Conservation (phyloP, 1,284 basidiomycete genomes). For the Fistulina hepatica region DNA sequence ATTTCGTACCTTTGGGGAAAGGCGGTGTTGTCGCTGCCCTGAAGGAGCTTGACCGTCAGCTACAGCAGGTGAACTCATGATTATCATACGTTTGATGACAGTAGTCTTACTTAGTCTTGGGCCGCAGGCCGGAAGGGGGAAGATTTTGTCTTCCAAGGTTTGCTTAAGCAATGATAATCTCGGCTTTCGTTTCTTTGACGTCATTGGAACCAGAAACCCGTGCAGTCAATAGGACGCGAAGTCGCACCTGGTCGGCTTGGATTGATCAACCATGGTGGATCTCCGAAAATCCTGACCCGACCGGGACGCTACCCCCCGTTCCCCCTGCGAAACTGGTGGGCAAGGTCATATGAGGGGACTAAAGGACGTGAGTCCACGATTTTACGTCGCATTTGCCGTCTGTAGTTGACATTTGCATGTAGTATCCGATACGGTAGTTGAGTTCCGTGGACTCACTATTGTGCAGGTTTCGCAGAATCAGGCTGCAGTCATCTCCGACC, state of each 20-base stretch:
- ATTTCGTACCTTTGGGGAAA: conserved; percentile 56
- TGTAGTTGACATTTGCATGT: conserved; percentile 4
- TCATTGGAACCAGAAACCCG: conserved; percentile 7
- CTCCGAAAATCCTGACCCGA: conserved; percentile 57
- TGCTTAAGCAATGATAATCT: conserved; percentile 1
- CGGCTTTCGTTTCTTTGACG: conserved; percentile 4
- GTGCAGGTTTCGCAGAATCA: conserved; percentile 76
- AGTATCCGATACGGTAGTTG: conserved; percentile 72
- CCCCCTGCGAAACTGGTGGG: conserved; percentile 75
- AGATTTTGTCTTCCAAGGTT: conserved; percentile 38
- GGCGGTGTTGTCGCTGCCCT: conserved; percentile 54
- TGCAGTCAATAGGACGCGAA: conserved; percentile 57
- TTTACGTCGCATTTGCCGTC: neutral
- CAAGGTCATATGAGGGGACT: conserved; percentile 53
- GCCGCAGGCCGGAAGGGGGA: conserved; percentile 39
- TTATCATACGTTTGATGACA: neutral
- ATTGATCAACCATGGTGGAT: conserved; percentile 66
- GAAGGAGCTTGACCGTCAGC: conserved; percentile 50
- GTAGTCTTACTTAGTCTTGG: neutral
- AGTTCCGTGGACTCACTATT: conserved; percentile 64
- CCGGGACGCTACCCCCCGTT: conserved; percentile 68
- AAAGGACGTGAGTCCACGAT: conserved; percentile 41
- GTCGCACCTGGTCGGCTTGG: conserved; percentile 57
- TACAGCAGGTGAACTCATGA: conserved; percentile 33
- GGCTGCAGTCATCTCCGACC: conserved; percentile 68